Base-by-base conservation (phyloP, 2,329 filamentous ascomycete genomes). In the Cercospora brassicicola region DNA sequence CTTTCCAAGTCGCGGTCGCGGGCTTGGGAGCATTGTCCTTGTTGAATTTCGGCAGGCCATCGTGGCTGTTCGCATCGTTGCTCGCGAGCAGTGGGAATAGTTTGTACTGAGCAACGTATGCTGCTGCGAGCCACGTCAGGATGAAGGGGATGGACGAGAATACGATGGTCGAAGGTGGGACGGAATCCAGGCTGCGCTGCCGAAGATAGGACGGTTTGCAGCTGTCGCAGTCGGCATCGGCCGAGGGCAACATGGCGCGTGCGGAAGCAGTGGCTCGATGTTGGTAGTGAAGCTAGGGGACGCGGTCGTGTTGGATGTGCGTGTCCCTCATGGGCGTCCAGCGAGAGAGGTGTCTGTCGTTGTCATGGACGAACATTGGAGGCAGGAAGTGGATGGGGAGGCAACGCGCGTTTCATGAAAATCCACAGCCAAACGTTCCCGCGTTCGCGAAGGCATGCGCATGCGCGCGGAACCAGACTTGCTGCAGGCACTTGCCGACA, bases 41-140 rank as follows among this genome's bases (percentile, higher is more conserved):
- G 57, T 57, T 78, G 39, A 89, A 88, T n/a, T 88, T 87, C 67
- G 88, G 85, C 57, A 87, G 81, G 1, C 88, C 88, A 26, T 89
- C 84, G 71, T 87, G 84, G 20, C 20, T 28, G 18, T 26, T 36
- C 75, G 90, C 85, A 73, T 88, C 86, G 67, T 81, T 76, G 68
- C 84, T 84, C 48, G 90, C 88, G 8, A 96, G 85, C n/a, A 87
- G 81, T 3, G 92, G 92, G 74, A 92, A 93, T 18, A 96, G 81
- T 74, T 88, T 89, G 39, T 87, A 86, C 61, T 88, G 85, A 60
- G 91, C 89, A 64, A 91, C 79, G 39, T 86, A 74, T 60, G 86
- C 86, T 72, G 91, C 87, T 61, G 86, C 75, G 70, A 87, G 71
- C 79, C 94, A 94, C 42, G 91, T 91, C 67, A 88, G 78, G 67